phyloP scores from a whole-genome alignment of 148 eudicot species.

The Camellia lanceoleosa region DNA sequence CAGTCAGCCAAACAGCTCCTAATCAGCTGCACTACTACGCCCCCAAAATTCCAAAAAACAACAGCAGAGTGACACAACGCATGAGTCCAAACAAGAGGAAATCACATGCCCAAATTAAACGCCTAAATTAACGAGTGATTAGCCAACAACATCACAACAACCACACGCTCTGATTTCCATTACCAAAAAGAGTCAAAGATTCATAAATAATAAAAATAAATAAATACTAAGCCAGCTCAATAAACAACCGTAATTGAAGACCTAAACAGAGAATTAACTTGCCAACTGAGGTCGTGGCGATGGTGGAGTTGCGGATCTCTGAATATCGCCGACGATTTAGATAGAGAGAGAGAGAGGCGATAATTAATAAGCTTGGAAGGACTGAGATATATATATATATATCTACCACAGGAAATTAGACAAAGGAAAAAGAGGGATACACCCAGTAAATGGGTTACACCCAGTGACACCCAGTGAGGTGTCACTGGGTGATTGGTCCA shows the following conservation, averaged over 20 bases:
- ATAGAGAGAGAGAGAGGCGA: neutral
- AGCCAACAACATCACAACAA: slow-evolving; percentile 7
- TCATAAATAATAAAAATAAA: neutral
- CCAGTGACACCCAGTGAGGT: too few relatives aligned
- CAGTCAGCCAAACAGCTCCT: slow-evolving; percentile 6
- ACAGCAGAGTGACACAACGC: slow-evolving; percentile 26
- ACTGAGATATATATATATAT: too few relatives aligned
- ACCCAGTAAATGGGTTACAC: too few relatives aligned
- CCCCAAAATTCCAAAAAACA: slow-evolving; percentile 31
- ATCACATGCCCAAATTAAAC: slow-evolving; percentile 35
- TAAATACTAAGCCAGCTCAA: neutral
- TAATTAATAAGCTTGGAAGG: too few relatives aligned
- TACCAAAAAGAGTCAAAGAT: neutral
- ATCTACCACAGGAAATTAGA: too few relatives aligned
- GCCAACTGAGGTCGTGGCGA: slow-evolving; percentile 3
- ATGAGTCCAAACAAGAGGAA: slow-evolving; percentile 24
- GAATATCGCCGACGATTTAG: slow-evolving; percentile 14
- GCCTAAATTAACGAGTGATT: slow-evolving; percentile 16
- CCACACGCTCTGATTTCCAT: neutral
- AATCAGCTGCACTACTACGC: slow-evolving; percentile 24
- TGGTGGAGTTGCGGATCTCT: neutral
- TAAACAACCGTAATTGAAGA: neutral
- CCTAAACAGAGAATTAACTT: slow-evolving; percentile 6
- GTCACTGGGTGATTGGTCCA: too few relatives aligned
- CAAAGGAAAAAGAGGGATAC: too few relatives aligned